Evolutionary conservation across 139 green algal species (phyloP), one percentile per base, ranked within the genome.

Genomic region (Picochlorum sp.): DNA sequence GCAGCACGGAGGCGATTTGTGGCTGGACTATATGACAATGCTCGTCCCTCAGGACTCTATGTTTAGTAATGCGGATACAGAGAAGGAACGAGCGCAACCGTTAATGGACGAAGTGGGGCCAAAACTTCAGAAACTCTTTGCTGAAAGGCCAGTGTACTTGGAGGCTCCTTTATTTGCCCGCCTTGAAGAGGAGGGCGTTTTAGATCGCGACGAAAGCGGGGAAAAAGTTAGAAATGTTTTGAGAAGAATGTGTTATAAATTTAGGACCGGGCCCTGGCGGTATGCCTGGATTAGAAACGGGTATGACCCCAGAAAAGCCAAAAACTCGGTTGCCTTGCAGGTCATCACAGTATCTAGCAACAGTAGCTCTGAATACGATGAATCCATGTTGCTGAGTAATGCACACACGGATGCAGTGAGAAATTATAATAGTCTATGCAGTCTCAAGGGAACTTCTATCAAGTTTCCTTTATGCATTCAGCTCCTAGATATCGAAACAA

Each of bases 251-350:
- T 64, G 50, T 37, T 73, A 68, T 59, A 50, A 54, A 10, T 73
- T 73, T 24, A 28, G 36, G 1, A 68, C 60, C 10, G 65, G 65
- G 12, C 65, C 65, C 9, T 73, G 65, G 65, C 63, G 58, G n/a
- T 25, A 50, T 3, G 47, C 65, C 3, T 73, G 57, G 57, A 33
- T 65, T 32, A 33, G 13, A 13, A 33, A 57, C 1, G 65, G 65
- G 20, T 73, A 58, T 41, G 65, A 73, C 59, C 65, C 65, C 6
- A 29, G 65, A 5, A 22, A 10, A 22, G n/a, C 14, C 7, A 50
- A 22, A 32, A 16, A 24, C 1, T 44, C 57, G 3, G 29, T 45
- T 7, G 18, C 18, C 16, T 73, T 56, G 40, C 65, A 73, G 13
- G 60, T 61, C 39, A 37, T 51, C 33, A 37, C 26, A 25, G 12